These are phyloP conservation scores for Rubroshorea leprosula DNA, from an alignment of 345 rosid genomes.

Conservation along the genomic window DNA sequence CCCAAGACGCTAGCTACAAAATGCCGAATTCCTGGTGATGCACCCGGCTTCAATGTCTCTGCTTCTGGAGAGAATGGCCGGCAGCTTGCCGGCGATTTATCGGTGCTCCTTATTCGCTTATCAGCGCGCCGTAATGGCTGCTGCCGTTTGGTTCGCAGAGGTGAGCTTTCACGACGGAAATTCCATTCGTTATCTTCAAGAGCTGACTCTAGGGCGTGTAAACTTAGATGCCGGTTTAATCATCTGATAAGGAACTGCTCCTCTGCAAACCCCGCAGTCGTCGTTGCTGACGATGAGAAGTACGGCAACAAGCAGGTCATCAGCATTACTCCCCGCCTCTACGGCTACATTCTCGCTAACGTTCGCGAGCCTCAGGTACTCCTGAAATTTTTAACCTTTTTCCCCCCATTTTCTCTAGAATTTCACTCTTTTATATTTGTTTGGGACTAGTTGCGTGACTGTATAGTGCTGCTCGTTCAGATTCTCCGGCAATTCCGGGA, in stretches of 20 bases:
- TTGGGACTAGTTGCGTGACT: background rate
- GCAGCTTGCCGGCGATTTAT: constrained; percentile 12
- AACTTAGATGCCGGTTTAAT: constrained; percentile 15
- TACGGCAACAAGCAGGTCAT: constrained; percentile 71
- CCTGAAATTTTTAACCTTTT: background rate
- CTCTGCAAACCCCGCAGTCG: constrained; percentile 19
- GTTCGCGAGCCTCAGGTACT: constrained; percentile 74
- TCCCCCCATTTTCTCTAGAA: background rate
- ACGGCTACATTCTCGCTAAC: constrained; percentile 73
- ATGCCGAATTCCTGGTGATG: no score
- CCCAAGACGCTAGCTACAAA: no score
- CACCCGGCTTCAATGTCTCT: background rate
- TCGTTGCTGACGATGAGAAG: constrained; percentile 65
- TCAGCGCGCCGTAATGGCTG: constrained; percentile 6
- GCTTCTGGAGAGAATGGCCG: background rate
- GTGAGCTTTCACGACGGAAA: background rate
- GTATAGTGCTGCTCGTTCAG: constrained; percentile 27
- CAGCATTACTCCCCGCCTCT: constrained; percentile 70
- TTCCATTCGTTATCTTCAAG: constrained; percentile 2
- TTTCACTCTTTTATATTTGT: background rate
- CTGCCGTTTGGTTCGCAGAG: background rate
- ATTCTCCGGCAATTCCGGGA: constrained; percentile 72
- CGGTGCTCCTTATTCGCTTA: constrained; percentile 21
- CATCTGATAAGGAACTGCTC: constrained; percentile 28
- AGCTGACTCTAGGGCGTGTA: constrained; percentile 9